Evolutionary conservation across 306 rosid species (phyloP).

Genomic region (Abrus pulchellus): DNA sequence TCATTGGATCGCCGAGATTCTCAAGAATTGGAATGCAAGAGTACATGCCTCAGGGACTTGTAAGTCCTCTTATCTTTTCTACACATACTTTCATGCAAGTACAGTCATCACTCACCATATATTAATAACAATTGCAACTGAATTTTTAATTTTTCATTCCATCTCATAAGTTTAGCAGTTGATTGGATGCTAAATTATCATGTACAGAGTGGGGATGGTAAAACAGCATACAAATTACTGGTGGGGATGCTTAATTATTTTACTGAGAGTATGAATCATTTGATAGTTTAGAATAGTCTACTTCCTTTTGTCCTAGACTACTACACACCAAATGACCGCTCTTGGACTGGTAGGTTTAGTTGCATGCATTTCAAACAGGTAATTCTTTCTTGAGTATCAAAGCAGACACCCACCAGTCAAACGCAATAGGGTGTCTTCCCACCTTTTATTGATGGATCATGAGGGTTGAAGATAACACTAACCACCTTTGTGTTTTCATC

Average conservation of each 20-base stretch:
- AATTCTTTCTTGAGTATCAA: conserved; percentile 19
- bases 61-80: conserved; percentile 52
- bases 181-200: conserved; percentile 2
- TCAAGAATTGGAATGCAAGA: conserved; percentile 49
- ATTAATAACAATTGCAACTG: background rate
- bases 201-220: background rate
- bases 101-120: background rate
- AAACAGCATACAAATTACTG: background rate
- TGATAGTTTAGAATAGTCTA: conserved; percentile 21
- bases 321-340: background rate
- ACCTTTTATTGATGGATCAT: background rate
- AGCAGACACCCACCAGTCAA: conserved; percentile 56
- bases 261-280: background rate
- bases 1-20: conserved; percentile 61
- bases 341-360: conserved; percentile 58
- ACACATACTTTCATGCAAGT: background rate
- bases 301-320: conserved; percentile 19
- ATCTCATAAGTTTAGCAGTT: background rate
- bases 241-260: background rate
- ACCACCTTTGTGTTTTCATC: background rate
- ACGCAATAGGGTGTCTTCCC: background rate
- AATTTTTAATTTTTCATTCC: background rate
- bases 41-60: conserved; percentile 74
- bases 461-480: conserved; percentile 8
- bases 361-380: conserved; percentile 4